phyloP scores from a whole-genome alignment of 305 asterid genomes.

The Fraxinus xanthoxyloides region DNA sequence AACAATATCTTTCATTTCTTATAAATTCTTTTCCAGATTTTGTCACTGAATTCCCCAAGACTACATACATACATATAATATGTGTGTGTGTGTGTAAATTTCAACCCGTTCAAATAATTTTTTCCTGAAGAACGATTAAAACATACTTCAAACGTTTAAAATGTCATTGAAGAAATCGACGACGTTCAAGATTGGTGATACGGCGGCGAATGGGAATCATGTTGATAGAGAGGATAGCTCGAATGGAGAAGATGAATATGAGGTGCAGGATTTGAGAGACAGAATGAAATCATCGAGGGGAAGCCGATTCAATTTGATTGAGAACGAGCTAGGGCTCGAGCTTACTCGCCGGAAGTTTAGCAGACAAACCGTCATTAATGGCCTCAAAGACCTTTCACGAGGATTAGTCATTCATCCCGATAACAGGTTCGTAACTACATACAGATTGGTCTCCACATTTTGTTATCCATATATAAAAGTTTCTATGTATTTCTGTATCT shows the following conservation, averaged over 20 bases:
- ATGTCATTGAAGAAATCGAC: slow-evolving; percentile 17
- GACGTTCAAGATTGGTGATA: slow-evolving; percentile 15
- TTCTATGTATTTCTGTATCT: neutral
- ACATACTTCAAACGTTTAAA: neutral
- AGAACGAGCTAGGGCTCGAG: slow-evolving; percentile 58
- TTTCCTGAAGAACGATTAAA: neutral
- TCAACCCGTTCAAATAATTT: neutral
- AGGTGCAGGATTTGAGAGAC: slow-evolving; percentile 55
- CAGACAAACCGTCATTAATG: slow-evolving; percentile 52
- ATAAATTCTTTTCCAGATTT: neutral
- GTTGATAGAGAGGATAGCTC: slow-evolving; percentile 7
- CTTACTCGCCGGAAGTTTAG: slow-evolving; percentile 40
- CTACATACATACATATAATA: neutral
- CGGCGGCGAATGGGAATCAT: neutral
- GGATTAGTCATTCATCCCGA: slow-evolving; percentile 58
- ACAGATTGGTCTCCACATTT: neutral
- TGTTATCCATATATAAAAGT: neutral
- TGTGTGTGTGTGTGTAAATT: neutral
- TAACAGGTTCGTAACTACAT: slow-evolving; percentile 41
- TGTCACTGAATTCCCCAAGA: neutral
- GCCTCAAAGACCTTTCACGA: slow-evolving; percentile 53
- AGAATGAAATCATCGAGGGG: slow-evolving; percentile 50
- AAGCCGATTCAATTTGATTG: slow-evolving; percentile 52
- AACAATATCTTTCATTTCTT: neutral
- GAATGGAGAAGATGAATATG: slow-evolving; percentile 46